Base-by-base conservation (phyloP, 768 basidiomycete genomes). In the Artomyces pyxidatus region DNA sequence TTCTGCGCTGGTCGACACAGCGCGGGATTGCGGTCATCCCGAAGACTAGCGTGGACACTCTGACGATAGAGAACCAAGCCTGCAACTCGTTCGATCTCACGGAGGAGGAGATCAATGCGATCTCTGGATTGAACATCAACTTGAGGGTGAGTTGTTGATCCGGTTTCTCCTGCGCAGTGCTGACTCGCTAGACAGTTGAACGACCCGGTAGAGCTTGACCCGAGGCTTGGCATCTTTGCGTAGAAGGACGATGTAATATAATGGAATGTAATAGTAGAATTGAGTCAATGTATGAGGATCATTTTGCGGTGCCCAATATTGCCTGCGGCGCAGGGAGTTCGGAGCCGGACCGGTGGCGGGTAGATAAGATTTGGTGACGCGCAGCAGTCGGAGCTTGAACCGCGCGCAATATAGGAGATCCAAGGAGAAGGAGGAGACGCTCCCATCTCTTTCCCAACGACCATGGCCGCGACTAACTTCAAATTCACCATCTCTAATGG, bases 211-310 rank as follows among this genome's bases (percentile, higher is more conserved):
- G 77, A 77, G 19, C 81, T 87, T 35, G 81, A 88, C 55, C 68
- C 76, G 47, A 73, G 78, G 29, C 59, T 88, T 49, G 76, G 68
- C 6, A 85, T 89, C 57, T 89, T 87, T 61, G 85, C 83, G 25
- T 88, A 67, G 74, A 52, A 26, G 27, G 21, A 6, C 14, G n/a
- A 22, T 47, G 5, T 12, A 25, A 21, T 40, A 19, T 9, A 22
- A n/a, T 19, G n/a, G 30, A 8, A 25, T 26, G 12, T 16, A 28
- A 28, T 44, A 28, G 28, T 44, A 21, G 39, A 10, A 40, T 40
- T n/a, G n/a, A n/a, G n/a, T n/a, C n/a, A n/a, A 35, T 35, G 32
- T 2, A 3, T 35, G 32, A 12, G 17, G 12, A 17, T 35, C 17
- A 8, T 35, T 35, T 17, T 35, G 1, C 12, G 32, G 32, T n/a